Conservation (phyloP, 2,329 filamentous ascomycete species). For the Calonectria ilicicola region DNA sequence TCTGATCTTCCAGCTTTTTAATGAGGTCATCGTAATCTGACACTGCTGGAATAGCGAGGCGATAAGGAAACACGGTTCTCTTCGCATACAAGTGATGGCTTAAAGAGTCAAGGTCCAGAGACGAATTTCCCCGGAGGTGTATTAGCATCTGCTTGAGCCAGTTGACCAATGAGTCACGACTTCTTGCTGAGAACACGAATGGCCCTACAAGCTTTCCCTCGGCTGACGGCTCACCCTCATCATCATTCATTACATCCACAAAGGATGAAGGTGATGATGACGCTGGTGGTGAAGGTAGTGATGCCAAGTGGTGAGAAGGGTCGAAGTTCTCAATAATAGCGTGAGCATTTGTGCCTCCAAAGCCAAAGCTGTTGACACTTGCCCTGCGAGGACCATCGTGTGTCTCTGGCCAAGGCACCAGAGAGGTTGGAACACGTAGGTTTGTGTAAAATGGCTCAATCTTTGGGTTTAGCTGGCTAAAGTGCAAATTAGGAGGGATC, state of each 20-base stretch:
- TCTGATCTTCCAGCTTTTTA: neutral
- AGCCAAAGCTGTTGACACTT: conserved; percentile 51
- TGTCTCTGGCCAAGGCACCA: conserved; percentile 35
- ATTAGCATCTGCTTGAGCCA: neutral
- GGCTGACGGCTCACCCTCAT: neutral
- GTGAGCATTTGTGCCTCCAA: conserved; percentile 58
- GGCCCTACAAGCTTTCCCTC: neutral
- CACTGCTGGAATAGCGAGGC: neutral
- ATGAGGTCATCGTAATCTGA: neutral
- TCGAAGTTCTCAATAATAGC: conserved; percentile 48
- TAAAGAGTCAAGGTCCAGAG: neutral
- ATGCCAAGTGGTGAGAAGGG: neutral
- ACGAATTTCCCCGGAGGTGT: neutral
- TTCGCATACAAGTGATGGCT: neutral
- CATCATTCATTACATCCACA: no score
- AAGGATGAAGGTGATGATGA: no score
- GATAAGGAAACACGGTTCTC: neutral
- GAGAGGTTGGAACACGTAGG: conserved; percentile 33
- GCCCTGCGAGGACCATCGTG: conserved; percentile 23
- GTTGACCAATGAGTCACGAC: neutral
- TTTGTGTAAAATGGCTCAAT: conserved; percentile 40
- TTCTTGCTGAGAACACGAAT: neutral
- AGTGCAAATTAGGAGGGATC: conserved; percentile 46
- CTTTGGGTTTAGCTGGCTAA: conserved; percentile 43
- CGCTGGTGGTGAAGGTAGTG: no score